These are phyloP conservation scores for Cryoendolithus antarcticus DNA, from an alignment of 2,329 filamentous ascomycete species.

Conservation along the genomic window DNA sequence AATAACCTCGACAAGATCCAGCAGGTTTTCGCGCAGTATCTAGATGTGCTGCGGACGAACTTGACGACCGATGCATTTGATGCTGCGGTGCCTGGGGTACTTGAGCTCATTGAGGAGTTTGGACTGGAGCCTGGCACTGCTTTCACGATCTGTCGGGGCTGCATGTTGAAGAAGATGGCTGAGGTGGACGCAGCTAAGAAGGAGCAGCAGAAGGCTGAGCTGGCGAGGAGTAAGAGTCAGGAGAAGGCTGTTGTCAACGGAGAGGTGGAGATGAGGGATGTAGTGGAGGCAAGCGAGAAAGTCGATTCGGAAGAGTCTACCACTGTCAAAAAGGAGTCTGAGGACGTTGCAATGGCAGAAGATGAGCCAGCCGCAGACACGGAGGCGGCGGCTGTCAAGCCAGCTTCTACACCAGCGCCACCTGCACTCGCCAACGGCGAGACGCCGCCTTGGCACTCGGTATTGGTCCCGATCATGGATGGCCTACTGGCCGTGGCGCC, in stretches of 20 bases:
- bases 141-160: constrained; percentile 69
- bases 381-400: constrained; percentile 14
- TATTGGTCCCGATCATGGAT: constrained; percentile 62
- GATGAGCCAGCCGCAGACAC: constrained; percentile 17
- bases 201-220: constrained; percentile 20
- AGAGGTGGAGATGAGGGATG: constrained; percentile 36
- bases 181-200: constrained; percentile 27
- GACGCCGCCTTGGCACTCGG: constrained; percentile 46
- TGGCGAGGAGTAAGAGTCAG: constrained; percentile 11
- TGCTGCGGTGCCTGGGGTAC: constrained; percentile 59
- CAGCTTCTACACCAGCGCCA: constrained; percentile 3
- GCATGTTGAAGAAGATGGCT: constrained; percentile 54
- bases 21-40: constrained; percentile 70
- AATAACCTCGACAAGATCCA: constrained; percentile 86
- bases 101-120: constrained; percentile 62
- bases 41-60: constrained; percentile 77
- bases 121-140: constrained; percentile 70
- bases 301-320: constrained; percentile 11
- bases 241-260: constrained; percentile 32
- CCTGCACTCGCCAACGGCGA: constrained; percentile 3
- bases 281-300: constrained; percentile 4
- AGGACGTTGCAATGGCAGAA: constrained; percentile 3
- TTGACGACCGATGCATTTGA: constrained; percentile 67
- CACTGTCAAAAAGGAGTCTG: constrained; percentile 4
- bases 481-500: constrained; percentile 49